phyloP scores from a whole-genome alignment of 805 yeast species.

The Monosporozyma servazzii region DNA sequence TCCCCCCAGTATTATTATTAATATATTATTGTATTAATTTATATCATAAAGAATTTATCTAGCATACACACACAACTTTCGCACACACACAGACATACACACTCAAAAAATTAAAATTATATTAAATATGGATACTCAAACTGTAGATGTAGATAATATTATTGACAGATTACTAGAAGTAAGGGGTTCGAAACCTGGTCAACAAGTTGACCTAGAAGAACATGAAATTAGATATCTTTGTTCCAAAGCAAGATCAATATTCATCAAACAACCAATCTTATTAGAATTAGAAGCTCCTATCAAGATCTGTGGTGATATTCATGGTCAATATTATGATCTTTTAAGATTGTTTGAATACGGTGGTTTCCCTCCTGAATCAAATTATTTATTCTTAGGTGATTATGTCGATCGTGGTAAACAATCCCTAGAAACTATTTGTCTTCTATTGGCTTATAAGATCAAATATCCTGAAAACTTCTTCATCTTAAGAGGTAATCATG shows the following conservation, averaged over 20 bases:
- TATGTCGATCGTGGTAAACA: slow-evolving; percentile 98
- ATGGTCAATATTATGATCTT: slow-evolving; percentile 95
- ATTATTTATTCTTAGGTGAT: slow-evolving; percentile 91
- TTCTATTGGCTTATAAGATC: slow-evolving; percentile 89
- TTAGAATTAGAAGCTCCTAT: slow-evolving; percentile 96
- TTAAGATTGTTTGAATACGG: slow-evolving; percentile 95
- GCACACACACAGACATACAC: no score
- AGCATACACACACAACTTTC: no score
- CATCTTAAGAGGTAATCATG: slow-evolving; percentile 95
- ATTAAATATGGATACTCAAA: slow-evolving; percentile 40
- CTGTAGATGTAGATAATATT: slow-evolving; percentile 93
- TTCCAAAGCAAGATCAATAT: slow-evolving; percentile 95
- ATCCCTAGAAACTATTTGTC: slow-evolving; percentile 90
- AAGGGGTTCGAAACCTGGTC: slow-evolving; percentile 97
- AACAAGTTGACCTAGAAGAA: slow-evolving; percentile 88
- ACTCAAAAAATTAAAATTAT: no score
- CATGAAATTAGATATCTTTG: slow-evolving; percentile 91
- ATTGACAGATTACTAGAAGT: slow-evolving; percentile 95
- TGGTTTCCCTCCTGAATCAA: slow-evolving; percentile 98
- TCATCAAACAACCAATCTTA: slow-evolving; percentile 93
- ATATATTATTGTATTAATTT: no score
- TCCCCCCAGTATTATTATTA: not conserved
- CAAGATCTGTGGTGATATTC: slow-evolving; percentile 91
- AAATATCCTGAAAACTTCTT: slow-evolving; percentile 97
- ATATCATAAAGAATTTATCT: no score